Evolutionary conservation across 2,329 filamentous ascomycete genomes (phyloP).

Genomic region (Claviceps humidiphila): DNA sequence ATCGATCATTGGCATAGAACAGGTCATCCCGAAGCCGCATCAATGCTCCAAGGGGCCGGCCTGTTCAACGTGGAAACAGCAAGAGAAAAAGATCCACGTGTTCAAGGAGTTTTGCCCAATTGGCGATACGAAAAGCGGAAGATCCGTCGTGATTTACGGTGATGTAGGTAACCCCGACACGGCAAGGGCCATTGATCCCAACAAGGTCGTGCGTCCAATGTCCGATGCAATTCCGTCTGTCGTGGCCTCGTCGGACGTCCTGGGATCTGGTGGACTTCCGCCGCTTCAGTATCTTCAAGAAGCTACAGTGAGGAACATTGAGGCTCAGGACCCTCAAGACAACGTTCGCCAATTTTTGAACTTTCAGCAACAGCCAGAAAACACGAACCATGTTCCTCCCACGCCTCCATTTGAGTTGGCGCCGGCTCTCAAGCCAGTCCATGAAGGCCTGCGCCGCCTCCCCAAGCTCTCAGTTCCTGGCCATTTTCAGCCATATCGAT

Average conservation of each 20-base stretch:
- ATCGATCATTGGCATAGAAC: slow-evolving; percentile 85
- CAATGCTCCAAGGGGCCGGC: slow-evolving; percentile 76
- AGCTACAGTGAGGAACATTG: slow-evolving; percentile 54
- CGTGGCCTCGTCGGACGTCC: slow-evolving; percentile 79
- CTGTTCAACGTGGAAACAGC: slow-evolving; percentile 69
- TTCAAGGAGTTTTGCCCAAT: slow-evolving; percentile 66
- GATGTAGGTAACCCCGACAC: slow-evolving; percentile 67
- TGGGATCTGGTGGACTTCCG: slow-evolving; percentile 55
- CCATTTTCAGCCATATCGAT: slow-evolving; percentile 17
- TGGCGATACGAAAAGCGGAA: slow-evolving; percentile 38
- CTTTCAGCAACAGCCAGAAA: slow-evolving; percentile 54
- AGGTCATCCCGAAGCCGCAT: slow-evolving; percentile 73
- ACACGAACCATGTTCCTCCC: slow-evolving; percentile 43
- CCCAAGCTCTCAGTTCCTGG: slow-evolving; percentile 50
- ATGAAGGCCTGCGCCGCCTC: slow-evolving; percentile 42
- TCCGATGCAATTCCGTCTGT: slow-evolving; percentile 71
- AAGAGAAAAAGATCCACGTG: slow-evolving; percentile 62
- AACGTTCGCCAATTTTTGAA: slow-evolving; percentile 84
- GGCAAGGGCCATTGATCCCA: slow-evolving; percentile 41
- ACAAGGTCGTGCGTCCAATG: slow-evolving; percentile 46
- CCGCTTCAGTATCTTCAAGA: slow-evolving; percentile 61
- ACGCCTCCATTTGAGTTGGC: slow-evolving; percentile 58
- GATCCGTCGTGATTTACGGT: slow-evolving; percentile 63
- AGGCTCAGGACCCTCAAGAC: slow-evolving; percentile 72
- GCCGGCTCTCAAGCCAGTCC: slow-evolving; percentile 32